Conservation (phyloP, 2,329 filamentous ascomycete genomes). For the Orbilia blumenaviensis region DNA sequence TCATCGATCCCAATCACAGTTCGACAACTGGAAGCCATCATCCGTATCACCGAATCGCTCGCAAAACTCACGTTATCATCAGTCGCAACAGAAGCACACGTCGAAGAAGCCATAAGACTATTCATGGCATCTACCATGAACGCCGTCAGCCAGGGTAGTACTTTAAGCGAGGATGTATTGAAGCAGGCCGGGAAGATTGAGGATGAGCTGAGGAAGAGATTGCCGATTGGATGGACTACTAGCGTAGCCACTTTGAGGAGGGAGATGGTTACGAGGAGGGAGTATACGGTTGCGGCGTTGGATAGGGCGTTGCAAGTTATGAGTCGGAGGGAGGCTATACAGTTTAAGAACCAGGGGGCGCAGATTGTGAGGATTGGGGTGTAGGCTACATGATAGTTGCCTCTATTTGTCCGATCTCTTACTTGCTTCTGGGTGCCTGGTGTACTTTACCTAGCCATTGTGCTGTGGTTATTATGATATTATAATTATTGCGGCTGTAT, state of each 20-base stretch:
- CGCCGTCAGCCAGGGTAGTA: conserved; percentile 88
- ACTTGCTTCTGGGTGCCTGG: too few species aligned
- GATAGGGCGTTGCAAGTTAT: conserved; percentile 85
- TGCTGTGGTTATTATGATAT: too few species aligned
- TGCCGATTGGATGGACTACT: conserved; percentile 96
- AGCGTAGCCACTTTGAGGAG: conserved; percentile 83
- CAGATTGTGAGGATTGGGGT: conserved; percentile 79
- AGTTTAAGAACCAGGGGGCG: conserved; percentile 78
- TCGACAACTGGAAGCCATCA: conserved; percentile 94
- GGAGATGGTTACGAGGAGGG: conserved; percentile 91
- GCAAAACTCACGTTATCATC: conserved; percentile 89
- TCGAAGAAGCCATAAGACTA: conserved; percentile 95
- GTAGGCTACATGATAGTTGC: conserved; percentile 62
- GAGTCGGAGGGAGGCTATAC: conserved; percentile 85
- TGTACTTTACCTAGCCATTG: too few species aligned
- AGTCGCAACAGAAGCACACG: conserved; percentile 86
- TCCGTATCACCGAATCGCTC: conserved; percentile 94
- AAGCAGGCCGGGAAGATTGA: conserved; percentile 89
- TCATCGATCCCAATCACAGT: conserved; percentile 97
- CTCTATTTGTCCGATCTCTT: too few species aligned
- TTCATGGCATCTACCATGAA: conserved; percentile 99
- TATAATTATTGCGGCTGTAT: too few species aligned
- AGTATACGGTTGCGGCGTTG: conserved; percentile 85
- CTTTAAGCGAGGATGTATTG: conserved; percentile 84
- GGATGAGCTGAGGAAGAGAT: conserved; percentile 81